Percentiles rank a stretch among this genome's conserved stretches.
Conservation (phyloP, 495 filamentous ascomycete genomes). For the Friedmanniomyces simplex region DNA sequence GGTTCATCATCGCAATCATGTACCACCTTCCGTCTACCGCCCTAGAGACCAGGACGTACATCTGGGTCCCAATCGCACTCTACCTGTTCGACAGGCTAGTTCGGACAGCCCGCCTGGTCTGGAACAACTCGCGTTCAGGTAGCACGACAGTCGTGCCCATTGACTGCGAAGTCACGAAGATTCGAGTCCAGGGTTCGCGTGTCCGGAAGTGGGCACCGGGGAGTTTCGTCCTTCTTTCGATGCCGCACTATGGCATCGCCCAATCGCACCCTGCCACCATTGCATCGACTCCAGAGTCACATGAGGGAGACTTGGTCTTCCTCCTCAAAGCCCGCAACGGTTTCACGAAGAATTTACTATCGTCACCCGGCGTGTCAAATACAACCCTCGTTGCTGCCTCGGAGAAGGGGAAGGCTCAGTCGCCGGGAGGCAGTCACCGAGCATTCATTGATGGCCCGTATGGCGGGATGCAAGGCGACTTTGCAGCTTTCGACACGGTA, state of each 20-base stretch:
- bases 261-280: constrained; percentile 77
- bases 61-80: constrained; percentile 51
- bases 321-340: constrained; percentile 60
- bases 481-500: constrained; percentile 42
- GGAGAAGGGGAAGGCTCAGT: background rate
- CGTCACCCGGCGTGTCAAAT: constrained; percentile 43
- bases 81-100: constrained; percentile 58
- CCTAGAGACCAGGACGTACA: background rate
- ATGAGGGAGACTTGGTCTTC: constrained; percentile 53
- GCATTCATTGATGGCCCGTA: constrained; percentile 40
- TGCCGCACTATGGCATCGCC: constrained; percentile 18
- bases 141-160: constrained; percentile 53
- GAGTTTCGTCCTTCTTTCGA: constrained; percentile 67
- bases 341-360: constrained; percentile 55
- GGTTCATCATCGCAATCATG: constrained; percentile 6
- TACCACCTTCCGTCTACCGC: constrained; percentile 2
- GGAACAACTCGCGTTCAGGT: constrained; percentile 54
- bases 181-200: constrained; percentile 58
- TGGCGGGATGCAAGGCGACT: constrained; percentile 32
- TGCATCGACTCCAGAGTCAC: constrained; percentile 41
- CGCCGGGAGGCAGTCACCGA: background rate
- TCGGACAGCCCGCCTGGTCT: constrained; percentile 42
- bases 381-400: no score
- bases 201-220: constrained; percentile 61
- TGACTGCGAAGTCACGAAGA: constrained; percentile 50